A percentile compares a stretch with the other conserved stretches of the same genome.
These are phyloP conservation scores for Blastobotrys buckinghamii DNA, from an alignment of 1,139 yeast species.

Conservation along the genomic window DNA sequence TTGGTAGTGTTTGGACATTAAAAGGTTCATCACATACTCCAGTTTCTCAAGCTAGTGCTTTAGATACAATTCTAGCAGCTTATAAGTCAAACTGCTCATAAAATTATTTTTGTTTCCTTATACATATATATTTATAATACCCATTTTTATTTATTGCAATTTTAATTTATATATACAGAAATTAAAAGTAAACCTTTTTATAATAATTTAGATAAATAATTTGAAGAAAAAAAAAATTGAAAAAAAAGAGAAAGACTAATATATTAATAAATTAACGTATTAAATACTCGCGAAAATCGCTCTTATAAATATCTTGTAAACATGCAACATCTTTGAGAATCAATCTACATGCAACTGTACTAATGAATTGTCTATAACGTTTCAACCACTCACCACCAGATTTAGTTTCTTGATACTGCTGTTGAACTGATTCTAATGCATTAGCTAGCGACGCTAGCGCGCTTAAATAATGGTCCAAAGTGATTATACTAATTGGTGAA, in stretches of 20 bases:
- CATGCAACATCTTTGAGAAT: conserved; percentile 22
- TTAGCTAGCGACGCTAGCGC: conserved; percentile 16
- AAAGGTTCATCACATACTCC: conserved; percentile 3
- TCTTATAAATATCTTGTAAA: conserved; percentile 20
- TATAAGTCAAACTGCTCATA: background rate
- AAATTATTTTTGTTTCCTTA: no score
- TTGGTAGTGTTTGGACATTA: conserved; percentile 13
- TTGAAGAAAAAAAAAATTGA: background rate
- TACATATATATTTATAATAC: background rate
- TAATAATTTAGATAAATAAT: background rate
- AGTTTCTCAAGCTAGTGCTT: conserved; percentile 3
- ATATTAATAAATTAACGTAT: background rate
- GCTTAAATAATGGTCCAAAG: conserved; percentile 15
- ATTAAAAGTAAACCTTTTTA: background rate
- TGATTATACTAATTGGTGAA: conserved; percentile 2
- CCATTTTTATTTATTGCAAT: background rate
- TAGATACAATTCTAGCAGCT: conserved; percentile 7
- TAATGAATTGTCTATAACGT: conserved; percentile 19
- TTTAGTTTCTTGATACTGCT: conserved; percentile 7
- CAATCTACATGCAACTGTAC: conserved; percentile 21
- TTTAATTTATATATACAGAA: no score
- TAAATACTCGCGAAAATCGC: conserved; percentile 20
- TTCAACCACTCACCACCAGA: conserved; percentile 19
- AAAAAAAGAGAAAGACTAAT: background rate
- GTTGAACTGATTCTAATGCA: conserved; percentile 17